Conservation (phyloP, 257 asterid genomes). For the Fraxinus excelsior region DNA sequence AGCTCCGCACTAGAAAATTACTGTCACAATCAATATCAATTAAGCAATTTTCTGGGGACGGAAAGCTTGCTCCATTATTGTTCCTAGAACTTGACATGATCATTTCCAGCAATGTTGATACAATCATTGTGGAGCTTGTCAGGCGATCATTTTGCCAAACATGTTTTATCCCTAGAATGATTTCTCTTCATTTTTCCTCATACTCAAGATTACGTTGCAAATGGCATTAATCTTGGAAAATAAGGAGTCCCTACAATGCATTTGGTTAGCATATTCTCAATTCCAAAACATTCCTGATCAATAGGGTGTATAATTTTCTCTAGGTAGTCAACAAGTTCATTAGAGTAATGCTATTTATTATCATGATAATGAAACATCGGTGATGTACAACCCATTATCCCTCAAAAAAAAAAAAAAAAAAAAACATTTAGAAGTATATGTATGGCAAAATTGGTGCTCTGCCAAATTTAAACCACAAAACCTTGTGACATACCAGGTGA, state of each 20-base stretch:
- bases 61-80: background rate
- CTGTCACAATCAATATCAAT: background rate
- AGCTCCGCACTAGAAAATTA: background rate
- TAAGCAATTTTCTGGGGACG: background rate
- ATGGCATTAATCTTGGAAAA: background rate
- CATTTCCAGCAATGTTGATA: background rate
- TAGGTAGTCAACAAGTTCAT: background rate
- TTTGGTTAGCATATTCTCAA: background rate
- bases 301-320: background rate
- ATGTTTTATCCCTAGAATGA: too few species aligned
- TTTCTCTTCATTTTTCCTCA: background rate
- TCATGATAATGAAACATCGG: too few species aligned
- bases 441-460: background rate
- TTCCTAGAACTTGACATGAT: background rate
- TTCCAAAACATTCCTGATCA: background rate
- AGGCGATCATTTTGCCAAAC: background rate
- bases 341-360: too few species aligned
- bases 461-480: slow-evolving; percentile 13
- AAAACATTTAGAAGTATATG: background rate
- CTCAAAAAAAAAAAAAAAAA: too few species aligned
- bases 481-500: slow-evolving; percentile 76
- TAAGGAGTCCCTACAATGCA: background rate
- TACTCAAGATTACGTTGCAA: background rate
- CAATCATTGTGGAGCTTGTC: background rate
- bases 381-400: too few species aligned